Evolutionary conservation across 1,284 basidiomycete species (phyloP).

Genomic region (Boletus sp.): DNA sequence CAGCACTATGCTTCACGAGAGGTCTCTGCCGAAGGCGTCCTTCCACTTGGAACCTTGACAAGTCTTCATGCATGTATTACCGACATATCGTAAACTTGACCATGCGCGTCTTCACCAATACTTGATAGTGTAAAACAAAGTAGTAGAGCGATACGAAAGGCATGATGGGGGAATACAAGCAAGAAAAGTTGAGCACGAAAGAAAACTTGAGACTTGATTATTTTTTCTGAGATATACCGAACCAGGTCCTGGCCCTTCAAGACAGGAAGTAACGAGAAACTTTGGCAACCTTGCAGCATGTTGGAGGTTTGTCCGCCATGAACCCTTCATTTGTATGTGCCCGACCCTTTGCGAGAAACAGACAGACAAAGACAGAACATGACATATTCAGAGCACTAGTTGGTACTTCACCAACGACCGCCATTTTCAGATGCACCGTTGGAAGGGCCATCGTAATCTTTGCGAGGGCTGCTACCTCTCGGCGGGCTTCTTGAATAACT

Average conservation of each 20-base stretch:
- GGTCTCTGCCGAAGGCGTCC: constrained; percentile 10
- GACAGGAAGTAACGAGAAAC: constrained; percentile 36
- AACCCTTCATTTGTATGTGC: constrained; percentile 34
- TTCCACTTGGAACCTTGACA: constrained; percentile 26
- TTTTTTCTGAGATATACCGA: constrained; percentile 40
- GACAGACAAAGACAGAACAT: constrained; percentile 27
- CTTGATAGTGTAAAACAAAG: constrained; percentile 40
- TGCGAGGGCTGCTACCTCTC: constrained; percentile 66
- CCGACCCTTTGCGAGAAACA: constrained; percentile 32
- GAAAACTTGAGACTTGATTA: constrained; percentile 47
- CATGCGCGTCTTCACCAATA: constrained; percentile 38
- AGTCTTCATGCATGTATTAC: constrained; percentile 35
- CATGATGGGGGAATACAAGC: constrained; percentile 33
- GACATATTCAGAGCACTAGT: constrained; percentile 12
- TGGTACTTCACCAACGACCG: constrained; percentile 46
- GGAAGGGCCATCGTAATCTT: constrained; percentile 47
- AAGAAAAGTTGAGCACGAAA: constrained; percentile 35
- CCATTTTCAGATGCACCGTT: constrained; percentile 34
- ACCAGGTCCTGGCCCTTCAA: constrained; percentile 36
- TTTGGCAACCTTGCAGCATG: constrained; percentile 35
- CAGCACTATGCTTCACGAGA: constrained; percentile 16
- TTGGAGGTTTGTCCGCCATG: constrained; percentile 32
- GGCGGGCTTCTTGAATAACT: constrained; percentile 78
- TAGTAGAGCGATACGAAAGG: constrained; percentile 39
- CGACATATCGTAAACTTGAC: constrained; percentile 36